phyloP scores from a whole-genome alignment of 1,139 yeast genomes.

The Yamadazyma dendronema region DNA sequence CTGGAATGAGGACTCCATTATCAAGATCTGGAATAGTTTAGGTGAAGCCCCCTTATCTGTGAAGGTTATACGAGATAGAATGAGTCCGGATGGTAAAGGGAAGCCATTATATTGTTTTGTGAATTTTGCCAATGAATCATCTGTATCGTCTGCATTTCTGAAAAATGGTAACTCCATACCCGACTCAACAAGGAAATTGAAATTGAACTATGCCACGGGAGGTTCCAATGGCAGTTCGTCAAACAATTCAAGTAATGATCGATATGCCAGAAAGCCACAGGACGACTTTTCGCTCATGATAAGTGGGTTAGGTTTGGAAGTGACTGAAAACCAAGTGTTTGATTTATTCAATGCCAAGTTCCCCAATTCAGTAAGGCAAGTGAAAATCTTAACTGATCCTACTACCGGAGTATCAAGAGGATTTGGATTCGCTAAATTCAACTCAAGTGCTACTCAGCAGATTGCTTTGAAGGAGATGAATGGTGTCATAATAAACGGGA shows the following conservation, averaged over 20 bases:
- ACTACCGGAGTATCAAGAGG: constrained; percentile 76
- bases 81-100: constrained; percentile 15
- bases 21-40: constrained; percentile 58
- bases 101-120: constrained; percentile 70
- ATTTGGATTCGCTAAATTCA: constrained; percentile 88
- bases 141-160: constrained; percentile 68
- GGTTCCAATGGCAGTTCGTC: constrained; percentile 7
- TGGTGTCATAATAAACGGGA: constrained; percentile 69
- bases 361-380: constrained; percentile 72
- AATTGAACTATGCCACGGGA: constrained; percentile 87
- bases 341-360: constrained; percentile 69
- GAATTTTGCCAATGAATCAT: constrained; percentile 64
- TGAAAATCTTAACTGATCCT: constrained; percentile 83
- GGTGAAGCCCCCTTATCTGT: constrained; percentile 39
- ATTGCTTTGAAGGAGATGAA: constrained; percentile 81
- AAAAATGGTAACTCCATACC: constrained; percentile 74
- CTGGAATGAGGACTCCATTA: constrained; percentile 73
- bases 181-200: constrained; percentile 52
- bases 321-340: constrained; percentile 68
- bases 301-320: constrained; percentile 78
- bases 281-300: constrained; percentile 65
- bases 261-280: constrained; percentile 11
- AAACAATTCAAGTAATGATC: constrained; percentile 10
- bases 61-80: constrained; percentile 39
- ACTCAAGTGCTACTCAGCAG: constrained; percentile 67